Conservation (phyloP, 805 yeast species). For the Lachancea kluyveri region DNA sequence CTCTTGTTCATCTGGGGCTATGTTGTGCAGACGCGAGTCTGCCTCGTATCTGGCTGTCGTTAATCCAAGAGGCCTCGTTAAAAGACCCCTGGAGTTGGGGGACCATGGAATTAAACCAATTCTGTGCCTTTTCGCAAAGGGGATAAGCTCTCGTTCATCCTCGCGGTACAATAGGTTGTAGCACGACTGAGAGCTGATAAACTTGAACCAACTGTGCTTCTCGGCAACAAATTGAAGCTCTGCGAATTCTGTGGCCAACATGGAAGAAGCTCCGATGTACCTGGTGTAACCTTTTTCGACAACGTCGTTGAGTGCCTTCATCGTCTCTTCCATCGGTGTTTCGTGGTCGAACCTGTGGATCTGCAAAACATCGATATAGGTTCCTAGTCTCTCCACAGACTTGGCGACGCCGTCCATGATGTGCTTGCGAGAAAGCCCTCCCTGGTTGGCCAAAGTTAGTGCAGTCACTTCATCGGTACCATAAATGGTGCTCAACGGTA, state of each 20-base stretch:
- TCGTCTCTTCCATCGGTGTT: constrained; percentile 46
- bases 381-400: constrained; percentile 43
- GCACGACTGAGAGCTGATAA: constrained; percentile 52
- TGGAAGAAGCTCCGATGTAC: constrained; percentile 59
- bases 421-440: constrained; percentile 42
- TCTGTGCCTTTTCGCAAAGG: constrained; percentile 45
- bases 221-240: constrained; percentile 53
- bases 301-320: constrained; percentile 50
- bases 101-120: constrained; percentile 59
- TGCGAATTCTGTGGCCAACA: constrained; percentile 51
- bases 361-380: constrained; percentile 48
- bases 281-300: constrained; percentile 41
- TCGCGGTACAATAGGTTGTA: constrained; percentile 56
- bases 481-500: too few relatives aligned
- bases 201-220: constrained; percentile 48
- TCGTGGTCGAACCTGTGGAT: constrained; percentile 47
- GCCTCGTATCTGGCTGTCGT: constrained; percentile 11
- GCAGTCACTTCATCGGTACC: background rate
- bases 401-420: constrained; percentile 38
- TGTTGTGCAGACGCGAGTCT: constrained; percentile 7
- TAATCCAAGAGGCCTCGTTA: constrained; percentile 40
- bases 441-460: constrained; percentile 22
- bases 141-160: constrained; percentile 58
- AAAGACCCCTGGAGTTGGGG: constrained; percentile 49
- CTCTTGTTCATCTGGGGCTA: constrained; percentile 21